Percentiles rank a stretch among this genome's conserved stretches.
Conservation (phyloP, 305 asterid species). For the Petunia hybrid region DNA sequence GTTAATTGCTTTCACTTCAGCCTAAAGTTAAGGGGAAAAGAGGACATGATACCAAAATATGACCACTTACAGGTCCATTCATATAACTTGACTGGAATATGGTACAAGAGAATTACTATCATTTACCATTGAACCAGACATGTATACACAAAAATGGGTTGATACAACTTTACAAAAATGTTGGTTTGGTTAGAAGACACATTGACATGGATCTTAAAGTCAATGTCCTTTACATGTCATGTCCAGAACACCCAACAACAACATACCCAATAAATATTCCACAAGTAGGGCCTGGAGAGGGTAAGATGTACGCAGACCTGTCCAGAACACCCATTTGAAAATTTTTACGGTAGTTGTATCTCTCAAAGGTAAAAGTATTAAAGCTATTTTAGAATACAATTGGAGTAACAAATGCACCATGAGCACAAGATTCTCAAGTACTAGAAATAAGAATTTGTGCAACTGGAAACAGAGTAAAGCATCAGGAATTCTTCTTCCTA, state of each 20-base stretch:
- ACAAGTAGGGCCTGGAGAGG: no score
- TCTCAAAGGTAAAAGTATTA: neutral
- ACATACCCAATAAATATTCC: no score
- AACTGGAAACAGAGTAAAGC: neutral
- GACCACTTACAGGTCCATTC: conserved; percentile 30
- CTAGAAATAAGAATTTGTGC: neutral
- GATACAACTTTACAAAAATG: neutral
- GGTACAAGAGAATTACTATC: neutral
- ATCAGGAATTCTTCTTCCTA: no score
- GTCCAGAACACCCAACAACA: neutral
- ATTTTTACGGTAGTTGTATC: neutral
- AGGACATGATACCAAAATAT: conserved; percentile 37
- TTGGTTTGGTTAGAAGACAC: neutral
- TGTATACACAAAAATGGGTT: neutral
- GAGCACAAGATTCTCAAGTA: neutral
- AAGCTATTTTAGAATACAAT: neutral
- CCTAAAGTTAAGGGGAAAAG: conserved; percentile 24
- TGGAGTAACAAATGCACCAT: neutral
- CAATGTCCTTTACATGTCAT: neutral
- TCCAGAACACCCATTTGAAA: neutral
- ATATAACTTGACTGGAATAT: neutral
- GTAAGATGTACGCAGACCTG: no score
- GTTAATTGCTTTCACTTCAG: conserved; percentile 29
- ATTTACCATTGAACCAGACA: neutral
- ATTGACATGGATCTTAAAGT: conserved; percentile 4